Base-by-base conservation (phyloP, 345 rosid genomes). In the Populus euphratica region DNA sequence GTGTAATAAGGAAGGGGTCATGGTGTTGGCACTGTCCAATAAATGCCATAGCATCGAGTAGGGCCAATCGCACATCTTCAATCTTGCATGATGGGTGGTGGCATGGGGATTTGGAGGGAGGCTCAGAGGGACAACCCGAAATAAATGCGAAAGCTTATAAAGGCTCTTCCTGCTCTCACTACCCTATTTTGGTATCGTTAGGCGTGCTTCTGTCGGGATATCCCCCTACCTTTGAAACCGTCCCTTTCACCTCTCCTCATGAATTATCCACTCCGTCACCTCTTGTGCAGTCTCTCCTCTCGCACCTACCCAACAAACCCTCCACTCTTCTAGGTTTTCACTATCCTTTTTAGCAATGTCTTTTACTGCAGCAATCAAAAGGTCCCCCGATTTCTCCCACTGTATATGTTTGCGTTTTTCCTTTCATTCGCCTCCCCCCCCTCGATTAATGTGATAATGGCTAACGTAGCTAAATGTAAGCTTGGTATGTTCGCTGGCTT, bases 11-110 rank as follows among this genome's bases (percentile, higher is more conserved):
- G 23, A 23, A 35, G 12, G 14, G 56, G 23, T 71, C 86, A 83
- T 81, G 74, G 86, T 79, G 81, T 86, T 88, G 88, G 90, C 89
- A 77, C 84, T 86, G 86, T 86, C 89, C 81, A 78, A 84, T 88
- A 72, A 83, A 88, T 86, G 84, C 78, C 64, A 69, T 73, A 65
- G 54, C 82, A 80, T 83, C 67, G 83, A 72, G 77, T 75, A 25
- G 82, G 80, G 31, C 76, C 59, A 71, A 70, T 75, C 72, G 56
- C 81, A 80, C 54, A 56, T 50, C 69, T 31, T 21, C 6, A 35
- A 69, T 73, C 49, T 33, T 25, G 10, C 27, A 25, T 10, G 16
- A 23, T n/a, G 29, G 63, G 43, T 27, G 10, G 43, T 27, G 10
- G 18, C 16, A 33, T 21, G 67, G 83, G 75, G 73, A 76, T 79